Percentiles rank a stretch among this genome's conserved stretches.
phyloP scores from a whole-genome alignment of 371 early-diverging fungal species.

The Mortierella sp. region DNA sequence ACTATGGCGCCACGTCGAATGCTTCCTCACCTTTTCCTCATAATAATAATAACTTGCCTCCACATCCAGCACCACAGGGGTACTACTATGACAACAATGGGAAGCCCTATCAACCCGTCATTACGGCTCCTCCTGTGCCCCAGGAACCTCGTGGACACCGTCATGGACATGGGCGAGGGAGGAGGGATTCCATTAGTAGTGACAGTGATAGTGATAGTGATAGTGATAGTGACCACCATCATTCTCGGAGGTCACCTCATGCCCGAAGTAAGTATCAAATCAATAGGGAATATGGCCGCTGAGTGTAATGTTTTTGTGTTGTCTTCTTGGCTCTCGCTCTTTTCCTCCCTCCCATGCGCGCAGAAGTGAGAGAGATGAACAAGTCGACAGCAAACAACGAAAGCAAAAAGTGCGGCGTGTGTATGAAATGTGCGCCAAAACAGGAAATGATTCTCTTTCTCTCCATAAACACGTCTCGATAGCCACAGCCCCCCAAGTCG shows the following conservation, averaged over 20 bases:
- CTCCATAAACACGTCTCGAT: not conserved
- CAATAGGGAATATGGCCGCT: no score
- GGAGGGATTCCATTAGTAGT: not conserved
- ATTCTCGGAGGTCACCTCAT: not conserved
- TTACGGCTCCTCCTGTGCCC: not conserved
- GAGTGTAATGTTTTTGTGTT: no score
- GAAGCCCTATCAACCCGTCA: not conserved
- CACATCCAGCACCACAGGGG: not conserved
- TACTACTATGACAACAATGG: slow-evolving; percentile 9
- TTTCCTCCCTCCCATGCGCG: not conserved
- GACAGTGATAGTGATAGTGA: slow-evolving; percentile 7
- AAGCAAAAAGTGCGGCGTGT: not conserved
- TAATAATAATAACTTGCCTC: slow-evolving; percentile 10
- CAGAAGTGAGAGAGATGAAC: not conserved
- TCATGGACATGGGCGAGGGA: not conserved
- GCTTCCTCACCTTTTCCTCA: not conserved
- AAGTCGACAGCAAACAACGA: not conserved
- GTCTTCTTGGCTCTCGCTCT: not conserved
- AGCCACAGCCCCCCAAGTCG: not conserved
- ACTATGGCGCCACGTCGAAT: slow-evolving; percentile 29
- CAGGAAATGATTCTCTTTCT: not conserved
- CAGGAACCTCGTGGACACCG: not conserved
- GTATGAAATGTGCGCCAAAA: slow-evolving; percentile 4
- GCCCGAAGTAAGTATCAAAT: not conserved
- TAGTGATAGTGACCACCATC: not conserved